Conservation (phyloP, 352 stramenopile genomes). For the Labyrinthula sp. region DNA sequence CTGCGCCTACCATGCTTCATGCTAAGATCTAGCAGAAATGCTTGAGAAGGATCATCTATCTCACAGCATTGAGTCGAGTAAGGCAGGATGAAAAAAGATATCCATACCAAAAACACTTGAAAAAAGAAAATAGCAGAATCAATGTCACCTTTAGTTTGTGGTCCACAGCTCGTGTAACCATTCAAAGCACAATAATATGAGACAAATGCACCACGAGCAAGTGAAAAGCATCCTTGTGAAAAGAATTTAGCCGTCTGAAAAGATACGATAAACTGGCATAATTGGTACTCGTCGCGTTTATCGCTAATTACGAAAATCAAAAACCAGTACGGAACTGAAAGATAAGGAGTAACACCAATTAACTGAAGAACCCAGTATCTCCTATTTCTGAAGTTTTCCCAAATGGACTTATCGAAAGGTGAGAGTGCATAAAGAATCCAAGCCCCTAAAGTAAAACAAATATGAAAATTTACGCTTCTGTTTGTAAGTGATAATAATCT, state of each 20-base stretch:
- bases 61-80: conserved; percentile 15
- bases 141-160: conserved; percentile 3
- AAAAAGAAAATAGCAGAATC: conserved; percentile 15
- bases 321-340: conserved; percentile 66
- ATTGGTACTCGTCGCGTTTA: conserved; percentile 66
- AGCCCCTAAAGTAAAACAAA: conserved; percentile 43
- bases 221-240: conserved; percentile 43
- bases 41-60: conserved; percentile 14
- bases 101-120: conserved; percentile 27
- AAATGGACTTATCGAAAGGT: conserved; percentile 60
- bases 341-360: conserved; percentile 50
- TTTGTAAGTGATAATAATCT: too few species aligned
- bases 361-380: conserved; percentile 52
- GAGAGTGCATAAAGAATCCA: conserved; percentile 61
- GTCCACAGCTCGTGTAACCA: conserved; percentile 5
- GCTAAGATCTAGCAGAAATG: conserved; percentile 14
- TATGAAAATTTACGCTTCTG: too few species aligned
- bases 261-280: conserved; percentile 68
- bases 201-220: conserved; percentile 16
- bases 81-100: conserved; percentile 27
- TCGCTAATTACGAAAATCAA: conserved; percentile 64
- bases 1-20: too few species aligned
- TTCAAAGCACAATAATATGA: conserved; percentile 14
- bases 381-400: conserved; percentile 52
- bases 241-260: conserved; percentile 70